These are phyloP conservation scores for Xylariaceae sp. DNA, from an alignment of 2,329 filamentous ascomycete genomes.

Conservation along the genomic window DNA sequence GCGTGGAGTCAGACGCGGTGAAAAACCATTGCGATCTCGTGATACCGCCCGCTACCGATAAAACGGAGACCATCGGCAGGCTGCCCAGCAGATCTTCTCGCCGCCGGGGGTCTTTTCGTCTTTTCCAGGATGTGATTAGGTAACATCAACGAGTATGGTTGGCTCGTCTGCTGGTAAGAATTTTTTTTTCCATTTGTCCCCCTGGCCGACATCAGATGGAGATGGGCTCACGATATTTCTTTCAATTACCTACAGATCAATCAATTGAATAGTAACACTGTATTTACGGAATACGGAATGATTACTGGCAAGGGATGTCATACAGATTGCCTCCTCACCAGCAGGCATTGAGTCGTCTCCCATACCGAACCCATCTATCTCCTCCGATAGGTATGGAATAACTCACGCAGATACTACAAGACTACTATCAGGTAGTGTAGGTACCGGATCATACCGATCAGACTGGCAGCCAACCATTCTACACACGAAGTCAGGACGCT, in stretches of 20 bases:
- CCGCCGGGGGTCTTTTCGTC: conserved; percentile 2
- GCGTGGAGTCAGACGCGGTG: not conserved
- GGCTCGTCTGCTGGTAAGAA: conserved; percentile 18
- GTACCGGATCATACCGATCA: not conserved
- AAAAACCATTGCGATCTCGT: not conserved
- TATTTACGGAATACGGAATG: not conserved
- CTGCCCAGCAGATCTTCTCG: not conserved
- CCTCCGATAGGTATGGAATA: no score
- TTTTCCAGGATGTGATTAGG: conserved; percentile 24
- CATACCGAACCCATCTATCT: not conserved
- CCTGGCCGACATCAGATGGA: conserved; percentile 11
- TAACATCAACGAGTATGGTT: conserved; percentile 27
- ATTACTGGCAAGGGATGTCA: no score
- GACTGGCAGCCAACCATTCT: not conserved
- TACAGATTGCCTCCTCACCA: no score
- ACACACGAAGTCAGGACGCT: not conserved
- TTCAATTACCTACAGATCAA: not conserved
- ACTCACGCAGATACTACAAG: not conserved
- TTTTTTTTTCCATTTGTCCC: not conserved
- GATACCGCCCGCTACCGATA: not conserved
- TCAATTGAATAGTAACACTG: not conserved
- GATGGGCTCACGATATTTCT: not conserved
- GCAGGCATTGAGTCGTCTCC: not conserved
- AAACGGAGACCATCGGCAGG: no score
- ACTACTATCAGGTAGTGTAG: not conserved